These are phyloP conservation scores for Buxus sempervirens DNA, from an alignment of 164 flowering plant genomes.

Conservation along the genomic window DNA sequence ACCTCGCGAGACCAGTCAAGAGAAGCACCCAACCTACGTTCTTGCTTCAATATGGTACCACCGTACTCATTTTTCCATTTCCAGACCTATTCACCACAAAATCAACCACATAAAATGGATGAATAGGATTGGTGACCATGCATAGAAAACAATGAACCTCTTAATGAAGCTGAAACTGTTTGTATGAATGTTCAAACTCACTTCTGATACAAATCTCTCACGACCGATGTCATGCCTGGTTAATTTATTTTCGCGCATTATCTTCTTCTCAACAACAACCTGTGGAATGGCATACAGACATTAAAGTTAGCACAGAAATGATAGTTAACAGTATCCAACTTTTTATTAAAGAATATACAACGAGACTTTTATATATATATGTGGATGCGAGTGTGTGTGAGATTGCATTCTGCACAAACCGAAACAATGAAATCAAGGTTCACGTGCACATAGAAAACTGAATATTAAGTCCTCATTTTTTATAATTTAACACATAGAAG, in stretches of 20 bases:
- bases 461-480: no score
- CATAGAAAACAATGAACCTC: background rate
- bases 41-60: conserved; percentile 75
- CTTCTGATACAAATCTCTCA: conserved; percentile 77
- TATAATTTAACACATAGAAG: no score
- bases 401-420: no score
- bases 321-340: background rate
- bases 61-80: conserved; percentile 91
- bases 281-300: conserved; percentile 25
- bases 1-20: conserved; percentile 99
- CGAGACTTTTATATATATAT: background rate
- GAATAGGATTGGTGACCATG: background rate
- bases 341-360: background rate
- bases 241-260: conserved; percentile 76
- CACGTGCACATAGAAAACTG: no score
- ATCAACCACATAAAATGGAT: conserved; percentile 2
- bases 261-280: conserved; percentile 98
- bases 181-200: conserved; percentile 31
- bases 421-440: no score
- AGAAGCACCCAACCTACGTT: conserved; percentile 85
- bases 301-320: conserved; percentile 1
- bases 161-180: conserved; percentile 6
- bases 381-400: no score
- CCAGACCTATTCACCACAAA: conserved; percentile 69
- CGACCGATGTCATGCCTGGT: conserved; percentile 95